Evolutionary conservation across 129 eudicot species (phyloP), one percentile per base, ranked within the genome.

Genomic region (Arctium minus): DNA sequence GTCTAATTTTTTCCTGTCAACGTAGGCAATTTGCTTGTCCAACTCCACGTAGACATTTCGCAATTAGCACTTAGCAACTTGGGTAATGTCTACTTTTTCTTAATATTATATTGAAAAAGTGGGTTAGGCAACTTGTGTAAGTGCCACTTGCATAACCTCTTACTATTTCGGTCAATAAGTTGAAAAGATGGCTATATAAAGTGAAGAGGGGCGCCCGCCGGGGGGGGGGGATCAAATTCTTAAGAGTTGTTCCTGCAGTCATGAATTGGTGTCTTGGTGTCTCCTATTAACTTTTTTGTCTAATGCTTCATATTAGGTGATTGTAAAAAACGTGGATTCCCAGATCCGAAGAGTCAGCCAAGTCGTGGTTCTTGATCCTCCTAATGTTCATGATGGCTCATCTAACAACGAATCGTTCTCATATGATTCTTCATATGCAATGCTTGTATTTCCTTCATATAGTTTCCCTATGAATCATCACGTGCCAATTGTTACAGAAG

Each of bases 351-450:
- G 92, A 82, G 72, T 93, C 60, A 91, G 92, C 48, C 97, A 95
- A 86, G 97, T 85, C 74, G 88, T 93, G 78, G 99, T 82, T 83
- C 88, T 95, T 62, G 97, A 95, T 87, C 94, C 97, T 79, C 99
- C 97, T 0, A 27, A 36, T 71, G 11, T 42, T 29, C 79, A 73
- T 56, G 91, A 81, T 13, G 80, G 46, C n/a, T 77, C 79, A 31
- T 38, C 84, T 6, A 76, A 83, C 72, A 50, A 65, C 42, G 85
- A 74, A 84, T 42, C 76, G 2, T 53, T 53, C 7, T 39, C 79
- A 17, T 6, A 70, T 13, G 70, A 68, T 68, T 85, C 89, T 78
- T 56, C 88, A 15, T 72, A 75, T 72, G 87, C 74, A 77, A 89
- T 84, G 94, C 84, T 85, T 64, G 80, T 87, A 65, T 91, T 95